Conservation (phyloP, 75 land plant species). For the Cryptomeria japonica region DNA sequence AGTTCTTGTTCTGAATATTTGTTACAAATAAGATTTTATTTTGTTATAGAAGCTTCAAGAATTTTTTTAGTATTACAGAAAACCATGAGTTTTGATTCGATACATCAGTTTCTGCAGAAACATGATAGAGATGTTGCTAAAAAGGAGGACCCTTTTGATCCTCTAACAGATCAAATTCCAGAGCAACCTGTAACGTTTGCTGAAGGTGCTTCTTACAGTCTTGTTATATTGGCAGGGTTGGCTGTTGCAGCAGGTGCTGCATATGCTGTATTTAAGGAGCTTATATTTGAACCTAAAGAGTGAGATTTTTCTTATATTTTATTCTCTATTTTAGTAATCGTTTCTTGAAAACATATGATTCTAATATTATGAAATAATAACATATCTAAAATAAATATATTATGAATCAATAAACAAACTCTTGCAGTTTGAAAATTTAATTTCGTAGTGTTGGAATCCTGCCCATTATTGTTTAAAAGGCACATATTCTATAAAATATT, state of each 20-base stretch:
- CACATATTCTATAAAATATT: not conserved
- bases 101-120: constrained; percentile 16
- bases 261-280: constrained; percentile 91
- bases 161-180: constrained; percentile 92
- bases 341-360: not conserved
- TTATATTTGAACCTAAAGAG: constrained; percentile 95
- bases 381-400: too few relatives aligned
- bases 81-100: not conserved
- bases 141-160: constrained; percentile 93
- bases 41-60: not conserved
- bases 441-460: not conserved
- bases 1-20: not conserved
- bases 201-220: constrained; percentile 92
- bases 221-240: constrained; percentile 85
- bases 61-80: not conserved
- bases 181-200: constrained; percentile 93
- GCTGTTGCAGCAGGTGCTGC: constrained; percentile 88
- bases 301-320: constrained; percentile 29
- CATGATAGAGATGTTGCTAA: constrained; percentile 55
- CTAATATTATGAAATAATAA: not conserved
- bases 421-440: not conserved
- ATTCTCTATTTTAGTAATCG: not conserved
- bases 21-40: not conserved
- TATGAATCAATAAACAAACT: not conserved
- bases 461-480: not conserved